phyloP scores from a whole-genome alignment of 257 asterid species.

The Sherardia arvensis region DNA sequence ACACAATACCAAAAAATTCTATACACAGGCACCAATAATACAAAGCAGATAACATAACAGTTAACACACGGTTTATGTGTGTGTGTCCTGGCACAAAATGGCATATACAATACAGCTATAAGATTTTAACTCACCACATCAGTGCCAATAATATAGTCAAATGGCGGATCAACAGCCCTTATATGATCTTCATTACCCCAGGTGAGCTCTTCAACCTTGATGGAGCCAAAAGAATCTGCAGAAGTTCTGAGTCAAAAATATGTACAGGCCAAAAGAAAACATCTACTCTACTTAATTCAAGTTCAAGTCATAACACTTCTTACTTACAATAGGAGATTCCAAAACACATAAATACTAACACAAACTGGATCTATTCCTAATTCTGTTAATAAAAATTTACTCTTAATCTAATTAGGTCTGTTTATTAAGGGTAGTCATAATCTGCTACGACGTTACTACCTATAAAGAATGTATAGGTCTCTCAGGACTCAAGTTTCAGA shows the following conservation, averaged over 20 bases:
- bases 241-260: not conserved
- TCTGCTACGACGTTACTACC: no score
- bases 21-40: not conserved
- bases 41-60: not conserved
- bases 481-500: no score
- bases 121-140: constrained; percentile 64
- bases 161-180: constrained; percentile 81
- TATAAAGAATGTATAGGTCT: no score
- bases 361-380: no score
- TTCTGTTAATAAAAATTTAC: no score
- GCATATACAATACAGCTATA: not conserved
- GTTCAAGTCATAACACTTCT: not conserved
- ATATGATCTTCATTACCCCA: constrained; percentile 87
- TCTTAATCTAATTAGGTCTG: no score
- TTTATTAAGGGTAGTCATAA: no score
- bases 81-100: not conserved
- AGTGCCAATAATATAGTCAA: constrained; percentile 90
- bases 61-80: not conserved
- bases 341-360: not conserved
- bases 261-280: not conserved
- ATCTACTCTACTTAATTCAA: not conserved
- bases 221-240: constrained; percentile 81
- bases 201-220: constrained; percentile 68
- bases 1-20: not conserved
- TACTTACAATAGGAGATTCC: no score